These are phyloP conservation scores for Fistulinella staudtii DNA, from an alignment of 1,284 basidiomycete species.

Conservation along the genomic window DNA sequence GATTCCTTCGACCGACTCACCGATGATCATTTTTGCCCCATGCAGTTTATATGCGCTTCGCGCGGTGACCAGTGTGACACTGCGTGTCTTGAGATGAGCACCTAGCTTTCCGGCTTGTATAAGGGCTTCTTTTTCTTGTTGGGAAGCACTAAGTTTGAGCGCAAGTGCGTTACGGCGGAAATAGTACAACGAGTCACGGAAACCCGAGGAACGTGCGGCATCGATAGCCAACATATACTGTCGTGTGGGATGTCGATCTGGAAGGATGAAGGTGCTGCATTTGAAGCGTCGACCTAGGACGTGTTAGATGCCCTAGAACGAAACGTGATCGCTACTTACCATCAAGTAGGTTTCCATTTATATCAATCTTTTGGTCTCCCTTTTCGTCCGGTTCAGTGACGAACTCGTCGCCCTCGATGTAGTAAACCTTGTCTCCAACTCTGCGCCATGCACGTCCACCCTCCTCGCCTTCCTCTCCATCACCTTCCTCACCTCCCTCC, in stretches of 20 bases:
- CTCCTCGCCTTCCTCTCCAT: slow-evolving; percentile 40
- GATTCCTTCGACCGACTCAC: slow-evolving; percentile 56
- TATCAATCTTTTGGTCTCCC: slow-evolving; percentile 91
- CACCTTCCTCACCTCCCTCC: slow-evolving; percentile 48
- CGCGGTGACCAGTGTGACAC: slow-evolving; percentile 90
- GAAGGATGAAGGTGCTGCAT: slow-evolving; percentile 80
- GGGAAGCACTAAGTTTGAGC: slow-evolving; percentile 84
- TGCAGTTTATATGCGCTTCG: slow-evolving; percentile 93
- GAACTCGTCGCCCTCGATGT: slow-evolving; percentile 87
- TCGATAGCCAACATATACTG: slow-evolving; percentile 97
- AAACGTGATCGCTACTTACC: slow-evolving; percentile 46
- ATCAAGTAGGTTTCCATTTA: slow-evolving; percentile 77
- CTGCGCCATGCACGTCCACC: slow-evolving; percentile 67
- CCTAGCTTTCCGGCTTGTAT: slow-evolving; percentile 86
- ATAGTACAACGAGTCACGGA: slow-evolving; percentile 95
- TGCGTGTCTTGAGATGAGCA: slow-evolving; percentile 83
- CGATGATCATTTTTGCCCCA: slow-evolving; percentile 85
- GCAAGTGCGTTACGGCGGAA: slow-evolving; percentile 89
- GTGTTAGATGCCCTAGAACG: slow-evolving; percentile 4
- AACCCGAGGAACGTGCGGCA: slow-evolving; percentile 92
- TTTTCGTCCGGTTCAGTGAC: slow-evolving; percentile 79
- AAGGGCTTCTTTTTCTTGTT: slow-evolving; percentile 87
- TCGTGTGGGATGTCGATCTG: slow-evolving; percentile 77
- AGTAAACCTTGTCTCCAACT: slow-evolving; percentile 72
- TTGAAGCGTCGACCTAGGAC: slow-evolving; percentile 80